phyloP scores from a whole-genome alignment of 306 rosid genomes.

The Oemleria cerasiformis region DNA sequence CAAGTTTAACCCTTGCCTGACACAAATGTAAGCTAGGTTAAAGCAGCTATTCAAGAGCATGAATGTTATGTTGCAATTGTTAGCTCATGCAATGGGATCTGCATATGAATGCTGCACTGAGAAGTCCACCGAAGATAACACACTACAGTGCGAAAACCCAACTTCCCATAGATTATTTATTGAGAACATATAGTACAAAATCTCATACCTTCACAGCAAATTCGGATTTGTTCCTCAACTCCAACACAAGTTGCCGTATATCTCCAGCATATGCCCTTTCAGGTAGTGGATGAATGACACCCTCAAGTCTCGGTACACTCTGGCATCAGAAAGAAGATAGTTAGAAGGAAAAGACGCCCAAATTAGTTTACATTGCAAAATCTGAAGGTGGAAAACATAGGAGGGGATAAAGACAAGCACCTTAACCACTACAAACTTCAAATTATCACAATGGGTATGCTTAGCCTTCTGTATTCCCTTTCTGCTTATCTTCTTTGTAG shows the following conservation, averaged over 20 bases:
- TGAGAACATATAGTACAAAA: slow-evolving; percentile 19
- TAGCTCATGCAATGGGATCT: slow-evolving; percentile 15
- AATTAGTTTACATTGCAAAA: slow-evolving; percentile 23
- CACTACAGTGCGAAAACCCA: background rate
- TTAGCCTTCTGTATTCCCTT: slow-evolving; percentile 58
- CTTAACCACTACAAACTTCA: slow-evolving; percentile 84
- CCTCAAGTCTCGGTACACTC: slow-evolving; percentile 90
- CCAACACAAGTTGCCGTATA: slow-evolving; percentile 64
- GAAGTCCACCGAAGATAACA: background rate
- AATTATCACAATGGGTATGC: slow-evolving; percentile 41
- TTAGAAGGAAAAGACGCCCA: slow-evolving; percentile 9
- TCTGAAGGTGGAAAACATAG: background rate
- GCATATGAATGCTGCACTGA: slow-evolving; percentile 9
- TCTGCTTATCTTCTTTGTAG: slow-evolving; percentile 47
- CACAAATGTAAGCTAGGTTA: slow-evolving; percentile 17
- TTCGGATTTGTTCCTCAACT: slow-evolving; percentile 77
- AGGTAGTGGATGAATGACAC: slow-evolving; percentile 62
- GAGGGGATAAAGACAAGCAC: slow-evolving; percentile 35
- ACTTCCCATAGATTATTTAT: background rate
- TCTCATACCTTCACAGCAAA: slow-evolving; percentile 66
- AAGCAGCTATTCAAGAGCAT: slow-evolving; percentile 16
- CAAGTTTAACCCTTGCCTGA: slow-evolving; percentile 23
- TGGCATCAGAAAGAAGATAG: slow-evolving; percentile 32
- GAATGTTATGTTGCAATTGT: background rate
- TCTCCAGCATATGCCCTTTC: slow-evolving; percentile 77